These are phyloP conservation scores for Raffaelea deltoideospora DNA, from an alignment of 2,329 filamentous ascomycete species.

Conservation along the genomic window DNA sequence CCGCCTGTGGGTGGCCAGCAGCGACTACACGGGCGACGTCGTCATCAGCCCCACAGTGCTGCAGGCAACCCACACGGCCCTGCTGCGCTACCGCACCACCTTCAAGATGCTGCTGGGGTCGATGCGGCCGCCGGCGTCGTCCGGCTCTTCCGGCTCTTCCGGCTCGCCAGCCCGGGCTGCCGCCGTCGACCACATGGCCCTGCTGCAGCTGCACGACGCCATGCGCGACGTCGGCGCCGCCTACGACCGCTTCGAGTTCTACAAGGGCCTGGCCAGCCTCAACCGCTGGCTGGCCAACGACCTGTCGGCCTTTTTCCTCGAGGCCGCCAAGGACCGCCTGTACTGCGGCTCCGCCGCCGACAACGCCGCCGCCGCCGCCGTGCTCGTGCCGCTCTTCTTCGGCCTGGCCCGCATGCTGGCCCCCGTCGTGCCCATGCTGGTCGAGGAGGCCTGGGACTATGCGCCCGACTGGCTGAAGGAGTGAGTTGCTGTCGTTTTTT, in stretches of 20 bases:
- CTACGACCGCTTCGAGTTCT: constrained; percentile 64
- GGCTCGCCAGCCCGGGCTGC: constrained; percentile 41
- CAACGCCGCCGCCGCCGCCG: constrained; percentile 49
- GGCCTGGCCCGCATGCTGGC: constrained; percentile 65
- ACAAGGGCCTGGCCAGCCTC: constrained; percentile 56
- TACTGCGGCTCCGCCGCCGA: constrained; percentile 66
- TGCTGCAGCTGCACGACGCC: constrained; percentile 56
- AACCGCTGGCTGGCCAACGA: constrained; percentile 73
- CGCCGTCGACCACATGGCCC: constrained; percentile 56
- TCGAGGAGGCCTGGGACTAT: constrained; percentile 79
- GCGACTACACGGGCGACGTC: constrained; percentile 82
- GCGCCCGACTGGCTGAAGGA: constrained; percentile 49
- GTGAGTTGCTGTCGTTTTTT: constrained; percentile 18
- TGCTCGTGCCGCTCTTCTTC: constrained; percentile 50
- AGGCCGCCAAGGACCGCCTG: constrained; percentile 78
- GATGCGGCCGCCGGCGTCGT: constrained; percentile 38
- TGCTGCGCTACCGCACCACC: constrained; percentile 80
- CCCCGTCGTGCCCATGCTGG: constrained; percentile 66
- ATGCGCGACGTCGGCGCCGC: constrained; percentile 49
- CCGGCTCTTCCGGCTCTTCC: no score
- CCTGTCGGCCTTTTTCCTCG: constrained; percentile 86
- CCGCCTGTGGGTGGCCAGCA: constrained; percentile 79
- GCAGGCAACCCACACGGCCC: constrained; percentile 55
- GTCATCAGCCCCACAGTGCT: constrained; percentile 66
- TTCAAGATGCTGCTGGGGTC: constrained; percentile 83